These are phyloP conservation scores for Geotrichum aggregatum DNA, from an alignment of 1,139 yeast species.

Conservation along the genomic window DNA sequence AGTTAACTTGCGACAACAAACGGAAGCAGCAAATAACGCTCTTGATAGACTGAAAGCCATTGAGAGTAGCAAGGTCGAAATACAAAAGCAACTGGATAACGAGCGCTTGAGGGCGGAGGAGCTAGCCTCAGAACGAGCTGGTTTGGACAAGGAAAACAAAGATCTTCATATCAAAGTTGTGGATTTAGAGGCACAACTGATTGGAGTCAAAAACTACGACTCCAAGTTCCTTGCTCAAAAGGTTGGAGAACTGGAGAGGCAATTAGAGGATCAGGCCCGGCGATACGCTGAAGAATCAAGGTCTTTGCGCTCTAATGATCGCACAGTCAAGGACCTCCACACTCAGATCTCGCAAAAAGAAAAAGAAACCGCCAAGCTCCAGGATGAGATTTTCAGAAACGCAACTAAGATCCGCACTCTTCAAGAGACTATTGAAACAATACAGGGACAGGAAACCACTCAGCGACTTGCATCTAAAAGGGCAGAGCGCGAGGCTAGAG, in stretches of 20 bases:
- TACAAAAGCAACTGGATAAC: conserved; percentile 27
- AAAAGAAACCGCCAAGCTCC: conserved; percentile 30
- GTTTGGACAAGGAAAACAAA: conserved; percentile 35
- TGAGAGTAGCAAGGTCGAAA: conserved; percentile 18
- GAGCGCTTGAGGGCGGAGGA: conserved; percentile 33
- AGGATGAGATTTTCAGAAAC: conserved; percentile 36
- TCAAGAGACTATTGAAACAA: conserved; percentile 39
- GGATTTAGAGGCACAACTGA: conserved; percentile 36
- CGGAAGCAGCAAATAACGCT: conserved; percentile 25
- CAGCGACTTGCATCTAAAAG: conserved; percentile 44
- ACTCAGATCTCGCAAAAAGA: conserved; percentile 31
- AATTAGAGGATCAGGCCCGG: conserved; percentile 38
- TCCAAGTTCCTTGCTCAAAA: conserved; percentile 31
- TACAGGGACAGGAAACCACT: conserved; percentile 46
- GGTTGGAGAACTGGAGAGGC: conserved; percentile 38
- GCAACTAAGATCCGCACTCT: conserved; percentile 41
- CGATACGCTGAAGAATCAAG: conserved; percentile 37
- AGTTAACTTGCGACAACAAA: conserved; percentile 26
- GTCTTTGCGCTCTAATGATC: conserved; percentile 34
- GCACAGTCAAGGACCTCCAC: conserved; percentile 34
- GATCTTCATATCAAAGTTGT: conserved; percentile 34
- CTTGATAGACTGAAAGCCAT: conserved; percentile 16
- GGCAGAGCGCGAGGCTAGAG: conserved; percentile 48
- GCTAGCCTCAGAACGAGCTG: conserved; percentile 27
- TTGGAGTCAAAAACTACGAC: conserved; percentile 27